Evolutionary conservation across 2,329 filamentous ascomycete species (phyloP), one percentile per base, ranked within the genome.

Genomic region (Ramichloridium luteum): DNA sequence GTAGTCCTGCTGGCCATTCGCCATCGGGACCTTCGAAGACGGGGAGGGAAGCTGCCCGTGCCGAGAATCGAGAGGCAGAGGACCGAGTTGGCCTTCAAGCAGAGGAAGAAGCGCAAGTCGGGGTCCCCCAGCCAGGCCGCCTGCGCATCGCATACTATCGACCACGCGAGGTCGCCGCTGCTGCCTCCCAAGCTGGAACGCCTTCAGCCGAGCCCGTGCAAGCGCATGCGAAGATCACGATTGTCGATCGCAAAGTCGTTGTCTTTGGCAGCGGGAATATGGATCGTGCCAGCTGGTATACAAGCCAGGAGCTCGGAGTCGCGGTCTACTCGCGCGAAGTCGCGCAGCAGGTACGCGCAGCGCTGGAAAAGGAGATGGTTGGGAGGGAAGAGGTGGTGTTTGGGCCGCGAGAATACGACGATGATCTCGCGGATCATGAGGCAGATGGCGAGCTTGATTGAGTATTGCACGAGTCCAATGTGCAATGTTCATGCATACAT

Each of bases 241-340:
- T 85, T 32, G 69, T 88, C 3, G 83, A 92, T 51, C 64, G 64
- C 1, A 63, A 74, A 38, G 72, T 74, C 13, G 62, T 77, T 1
- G 64, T 90, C 1, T 58, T 90, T 3, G 83, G 83, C 0, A 86
- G 80, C 12, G 82, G 81, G 1, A 92, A 92, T 51, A 73, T 86
- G 66, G 83, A 92, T 56, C 70, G 82, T 1, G 81, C 83, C 5
- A 86, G 80, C 50, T 90, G 80, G 80, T 86, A 73, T 56, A 90
- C 83, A 4, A 86, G 80, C 53, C 83, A 90, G 56, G 83, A 92
- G 57, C 60, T 90, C 13, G 82, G 82, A 1, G 61, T 90, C 16
- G 66, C 65, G 1, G 61, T 74, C 26, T 64, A 67, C 31, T 61
- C 58, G 3, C 44, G 33, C 5, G 50, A 53, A 0, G 44, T 68